Evolutionary conservation across 257 asterid genomes (phyloP).

Genomic region (Salvia splendens): DNA sequence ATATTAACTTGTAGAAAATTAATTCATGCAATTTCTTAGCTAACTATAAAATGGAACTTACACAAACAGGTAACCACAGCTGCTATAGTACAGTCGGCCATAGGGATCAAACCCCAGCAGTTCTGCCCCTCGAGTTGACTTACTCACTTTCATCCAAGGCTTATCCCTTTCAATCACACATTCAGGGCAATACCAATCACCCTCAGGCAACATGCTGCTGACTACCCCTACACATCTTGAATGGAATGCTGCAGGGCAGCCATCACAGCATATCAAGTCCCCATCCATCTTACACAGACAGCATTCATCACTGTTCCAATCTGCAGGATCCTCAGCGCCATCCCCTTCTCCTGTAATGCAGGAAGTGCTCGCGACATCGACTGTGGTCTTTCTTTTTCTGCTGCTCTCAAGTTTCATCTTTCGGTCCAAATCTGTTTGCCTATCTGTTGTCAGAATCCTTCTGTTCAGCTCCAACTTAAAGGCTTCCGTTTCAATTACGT

Average conservation of each 20-base stretch:
- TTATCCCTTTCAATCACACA: constrained; percentile 69
- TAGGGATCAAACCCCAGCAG: constrained; percentile 78
- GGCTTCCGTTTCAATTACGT: constrained; percentile 73
- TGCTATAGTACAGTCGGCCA: constrained; percentile 67
- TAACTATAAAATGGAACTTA: constrained; percentile 50
- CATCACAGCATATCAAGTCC: constrained; percentile 92
- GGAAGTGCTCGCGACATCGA: constrained; percentile 57
- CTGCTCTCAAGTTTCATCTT: constrained; percentile 44
- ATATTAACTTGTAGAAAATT: constrained; percentile 1
- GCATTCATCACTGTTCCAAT: constrained; percentile 91
- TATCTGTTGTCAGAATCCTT: constrained; percentile 62
- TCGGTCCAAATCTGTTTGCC: constrained; percentile 53
- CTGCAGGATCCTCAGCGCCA: constrained; percentile 55
- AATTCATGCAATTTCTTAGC: constrained; percentile 22
- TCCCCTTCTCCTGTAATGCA: constrained; percentile 70
- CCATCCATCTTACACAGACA: constrained; percentile 97
- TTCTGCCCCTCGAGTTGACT: constrained; percentile 76
- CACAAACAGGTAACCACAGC: constrained; percentile 93
- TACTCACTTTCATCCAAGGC: constrained; percentile 62
- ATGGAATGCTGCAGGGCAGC: constrained; percentile 98
- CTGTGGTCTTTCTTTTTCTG: constrained; percentile 55
- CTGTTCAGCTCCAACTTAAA: constrained; percentile 69
- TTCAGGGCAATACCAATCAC: constrained; percentile 99
- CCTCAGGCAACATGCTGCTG: constrained; percentile 85
- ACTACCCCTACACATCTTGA: constrained; percentile 89